Percentiles rank a stretch among this genome's conserved stretches.
Evolutionary conservation across 1,139 yeast genomes (phyloP).

Genomic region (Yamadazyma taylorii): DNA sequence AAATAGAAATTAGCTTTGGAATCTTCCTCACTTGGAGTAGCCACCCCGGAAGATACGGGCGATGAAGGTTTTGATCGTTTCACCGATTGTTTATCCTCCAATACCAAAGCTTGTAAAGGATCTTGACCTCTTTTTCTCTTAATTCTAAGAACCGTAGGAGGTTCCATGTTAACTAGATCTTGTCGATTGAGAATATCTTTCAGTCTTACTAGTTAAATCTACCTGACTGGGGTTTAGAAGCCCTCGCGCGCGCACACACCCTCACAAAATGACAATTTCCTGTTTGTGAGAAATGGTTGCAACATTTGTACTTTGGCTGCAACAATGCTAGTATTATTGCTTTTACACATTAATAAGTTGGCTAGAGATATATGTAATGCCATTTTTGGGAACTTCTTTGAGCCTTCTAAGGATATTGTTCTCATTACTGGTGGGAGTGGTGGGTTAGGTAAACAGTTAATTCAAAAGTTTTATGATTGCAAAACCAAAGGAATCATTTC

Average conservation of each 20-base stretch:
- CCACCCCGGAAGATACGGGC: slow-evolving; percentile 26
- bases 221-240: no score
- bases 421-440: slow-evolving; percentile 81
- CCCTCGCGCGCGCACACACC: no score
- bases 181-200: no score
- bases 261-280: no score
- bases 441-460: slow-evolving; percentile 76
- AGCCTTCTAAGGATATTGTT: slow-evolving; percentile 54
- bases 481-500: slow-evolving; percentile 51
- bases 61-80: slow-evolving; percentile 48
- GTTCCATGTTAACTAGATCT: slow-evolving; percentile 20
- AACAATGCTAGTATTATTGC: slow-evolving; percentile 9
- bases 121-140: slow-evolving; percentile 85
- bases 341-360: slow-evolving; percentile 25
- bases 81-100: slow-evolving; percentile 37
- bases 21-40: slow-evolving; percentile 16
- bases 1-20: slow-evolving; percentile 39
- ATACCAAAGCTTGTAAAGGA: slow-evolving; percentile 74
- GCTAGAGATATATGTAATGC: slow-evolving; percentile 32
- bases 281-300: not conserved
- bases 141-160: slow-evolving; percentile 70
- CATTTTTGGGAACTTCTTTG: slow-evolving; percentile 52
- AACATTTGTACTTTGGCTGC: slow-evolving; percentile 2
- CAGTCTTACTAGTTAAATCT: no score
- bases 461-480: slow-evolving; percentile 37